Conservation (phyloP, 805 yeast species). For the Candida taoyuanica region DNA sequence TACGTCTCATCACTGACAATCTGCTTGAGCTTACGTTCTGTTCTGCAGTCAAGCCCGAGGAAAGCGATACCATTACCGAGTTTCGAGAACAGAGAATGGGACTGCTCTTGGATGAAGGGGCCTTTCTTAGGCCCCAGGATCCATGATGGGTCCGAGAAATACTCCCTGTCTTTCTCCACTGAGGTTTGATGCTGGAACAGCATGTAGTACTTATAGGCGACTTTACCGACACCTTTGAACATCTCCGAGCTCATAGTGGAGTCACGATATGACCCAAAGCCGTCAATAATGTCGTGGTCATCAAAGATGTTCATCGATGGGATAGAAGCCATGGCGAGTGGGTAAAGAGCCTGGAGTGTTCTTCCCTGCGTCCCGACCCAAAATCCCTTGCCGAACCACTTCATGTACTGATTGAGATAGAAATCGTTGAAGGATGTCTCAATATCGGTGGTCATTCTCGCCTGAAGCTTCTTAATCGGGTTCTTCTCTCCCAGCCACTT, state of each 20-base stretch:
- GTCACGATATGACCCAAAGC: conserved; percentile 85
- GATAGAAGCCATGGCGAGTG: conserved; percentile 73
- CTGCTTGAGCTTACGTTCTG: conserved; percentile 69
- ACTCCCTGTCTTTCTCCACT: conserved; percentile 38
- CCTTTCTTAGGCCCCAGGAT: conserved; percentile 54
- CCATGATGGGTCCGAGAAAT: conserved; percentile 50
- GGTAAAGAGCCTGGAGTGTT: conserved; percentile 63
- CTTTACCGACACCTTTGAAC: conserved; percentile 66
- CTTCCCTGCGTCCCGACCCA: conserved; percentile 69
- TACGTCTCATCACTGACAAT: conserved; percentile 57
- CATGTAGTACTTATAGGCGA: conserved; percentile 84
- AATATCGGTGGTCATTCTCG: conserved; percentile 44
- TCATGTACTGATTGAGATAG: conserved; percentile 69
- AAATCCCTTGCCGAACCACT: conserved; percentile 88
- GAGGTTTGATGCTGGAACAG: conserved; percentile 83
- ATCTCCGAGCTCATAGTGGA: conserved; percentile 67
- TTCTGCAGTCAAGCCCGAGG: conserved; percentile 86
- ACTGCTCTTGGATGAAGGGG: conserved; percentile 60
- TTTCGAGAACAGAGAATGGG: conserved; percentile 67
- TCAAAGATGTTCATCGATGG: conserved; percentile 86
- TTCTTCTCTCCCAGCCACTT: conserved; percentile 60
- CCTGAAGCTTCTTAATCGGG: conserved; percentile 41
- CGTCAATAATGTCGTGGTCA: conserved; percentile 96
- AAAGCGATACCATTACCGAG: conserved; percentile 71
- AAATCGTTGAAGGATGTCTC: conserved; percentile 52